Base-by-base conservation (phyloP, 345 rosid genomes). In the Eucalyptus marginata region DNA sequence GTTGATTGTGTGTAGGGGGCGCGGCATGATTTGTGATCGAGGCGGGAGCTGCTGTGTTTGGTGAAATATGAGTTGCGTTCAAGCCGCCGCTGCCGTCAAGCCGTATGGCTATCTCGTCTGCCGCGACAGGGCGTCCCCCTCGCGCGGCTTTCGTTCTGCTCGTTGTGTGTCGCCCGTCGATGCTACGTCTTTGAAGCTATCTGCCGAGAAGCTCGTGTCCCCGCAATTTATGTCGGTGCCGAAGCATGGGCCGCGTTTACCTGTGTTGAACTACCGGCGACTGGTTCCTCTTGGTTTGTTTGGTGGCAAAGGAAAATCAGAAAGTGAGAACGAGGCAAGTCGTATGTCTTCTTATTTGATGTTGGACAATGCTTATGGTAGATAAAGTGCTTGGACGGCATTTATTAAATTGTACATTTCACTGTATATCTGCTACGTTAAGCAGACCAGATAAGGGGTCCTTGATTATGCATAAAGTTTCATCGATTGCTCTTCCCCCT, bases 291-390 rank as follows among this genome's bases (percentile, higher is more conserved):
- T 95, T 36, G 94, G 97, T 91, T 92, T 93, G 46, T 93, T 96
- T 89, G 98, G 96, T 43, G 96, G 96, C 25, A 93, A 95, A 88
- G 98, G 90, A 91, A 93, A 93, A 92, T 88, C 96, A 0, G 94
- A 91, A 68, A 90, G 92, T 33, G 86, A 90, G 86, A 93, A 92
- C 7, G 93, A 94, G 95, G 98, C 94, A 87, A 81, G 86, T 59
- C 3, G 6, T 6, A 20, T 49, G 25, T 54, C 54, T 20, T 27
- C 71, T 31, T 31, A 50, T 87, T 49, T 86, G 16, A 31, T 83
- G 62, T 88, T 4, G 43, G 25, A 54, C 52, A 36, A n/a, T 54
- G 24, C 20, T 89, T 86, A 50, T 86, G 47, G 2, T 76, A 40
- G 1, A 76, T 43, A 40, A 76, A 76, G 84, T 76, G 47, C 29